Conservation (phyloP, 805 yeast genomes). For the Ogataea polymorpha region DNA sequence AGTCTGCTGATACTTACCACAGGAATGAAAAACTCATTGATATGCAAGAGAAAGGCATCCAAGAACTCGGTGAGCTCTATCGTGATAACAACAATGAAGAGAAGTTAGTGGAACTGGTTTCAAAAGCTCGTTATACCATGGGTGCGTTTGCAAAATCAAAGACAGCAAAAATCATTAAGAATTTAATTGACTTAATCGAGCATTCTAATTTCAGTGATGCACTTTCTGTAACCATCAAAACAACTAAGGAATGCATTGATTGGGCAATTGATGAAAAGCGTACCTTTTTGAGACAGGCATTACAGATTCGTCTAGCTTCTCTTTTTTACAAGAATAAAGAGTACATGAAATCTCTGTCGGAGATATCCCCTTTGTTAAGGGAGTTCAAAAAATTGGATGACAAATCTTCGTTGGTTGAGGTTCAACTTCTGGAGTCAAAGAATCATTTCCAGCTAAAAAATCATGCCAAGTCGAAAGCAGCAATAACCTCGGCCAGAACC, state of each 20-base stretch:
- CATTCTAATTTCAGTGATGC: conserved; percentile 47
- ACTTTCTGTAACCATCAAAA: conserved; percentile 65
- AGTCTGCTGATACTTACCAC: conserved; percentile 12
- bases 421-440: conserved; percentile 85
- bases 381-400: conserved; percentile 95
- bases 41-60: conserved; percentile 64
- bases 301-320: conserved; percentile 79
- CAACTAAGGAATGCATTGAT: conserved; percentile 75
- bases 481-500: conserved; percentile 92
- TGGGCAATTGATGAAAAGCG: conserved; percentile 87
- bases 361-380: conserved; percentile 66
- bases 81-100: conserved; percentile 44
- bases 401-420: conserved; percentile 91
- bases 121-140: conserved; percentile 67
- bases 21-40: conserved; percentile 43
- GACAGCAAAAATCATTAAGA: conserved; percentile 85
- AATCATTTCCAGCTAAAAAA: conserved; percentile 90
- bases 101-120: conserved; percentile 59
- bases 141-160: conserved; percentile 82
- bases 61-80: conserved; percentile 75
- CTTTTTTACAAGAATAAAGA: conserved; percentile 62
- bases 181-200: conserved; percentile 76
- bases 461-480: conserved; percentile 85
- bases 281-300: conserved; percentile 81
- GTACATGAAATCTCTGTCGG: conserved; percentile 66